Evolutionary conservation across 768 basidiomycete species (phyloP).

Genomic region (Pleurotus salmoneostramineus): DNA sequence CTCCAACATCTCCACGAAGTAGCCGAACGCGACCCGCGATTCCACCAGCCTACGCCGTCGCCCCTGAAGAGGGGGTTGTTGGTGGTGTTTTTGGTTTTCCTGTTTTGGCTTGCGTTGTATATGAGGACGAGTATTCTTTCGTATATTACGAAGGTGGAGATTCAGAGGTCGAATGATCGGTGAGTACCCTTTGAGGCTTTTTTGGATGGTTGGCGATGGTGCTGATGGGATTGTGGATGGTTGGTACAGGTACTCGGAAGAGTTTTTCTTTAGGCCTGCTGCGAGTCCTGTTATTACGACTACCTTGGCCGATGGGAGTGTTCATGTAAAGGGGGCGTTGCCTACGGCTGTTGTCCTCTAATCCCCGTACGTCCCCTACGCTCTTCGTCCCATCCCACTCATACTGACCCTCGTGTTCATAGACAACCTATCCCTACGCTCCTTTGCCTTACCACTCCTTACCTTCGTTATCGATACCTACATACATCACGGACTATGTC

Average conservation of each 20-base stretch:
- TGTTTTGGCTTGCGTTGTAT: slow-evolving; percentile 42
- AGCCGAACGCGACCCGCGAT: slow-evolving; percentile 23
- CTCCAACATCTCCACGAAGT: slow-evolving; percentile 1
- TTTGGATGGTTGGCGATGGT: not conserved
- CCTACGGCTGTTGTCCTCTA: slow-evolving; percentile 22
- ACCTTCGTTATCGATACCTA: no score
- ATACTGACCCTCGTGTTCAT: no score
- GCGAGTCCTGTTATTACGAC: slow-evolving; percentile 84
- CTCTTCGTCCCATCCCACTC: no score
- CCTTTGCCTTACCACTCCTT: no score
- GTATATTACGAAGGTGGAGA: slow-evolving; percentile 18
- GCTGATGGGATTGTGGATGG: not conserved
- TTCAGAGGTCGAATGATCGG: slow-evolving; percentile 30
- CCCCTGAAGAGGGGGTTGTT: slow-evolving; percentile 44
- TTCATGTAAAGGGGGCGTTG: slow-evolving; percentile 65
- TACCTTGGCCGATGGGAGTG: slow-evolving; percentile 63
- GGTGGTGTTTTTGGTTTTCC: slow-evolving; percentile 31
- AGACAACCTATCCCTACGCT: no score
- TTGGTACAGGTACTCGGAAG: slow-evolving; percentile 68
- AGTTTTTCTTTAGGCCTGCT: slow-evolving; percentile 79
- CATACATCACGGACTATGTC: no score
- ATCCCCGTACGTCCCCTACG: no score
- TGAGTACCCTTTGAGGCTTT: not conserved
- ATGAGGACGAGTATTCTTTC: slow-evolving; percentile 22
- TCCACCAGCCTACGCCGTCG: slow-evolving; percentile 35